Evolutionary conservation across 2,329 filamentous ascomycete genomes (phyloP), one percentile per base, ranked within the genome.

Genomic region (Fusarium sp.): DNA sequence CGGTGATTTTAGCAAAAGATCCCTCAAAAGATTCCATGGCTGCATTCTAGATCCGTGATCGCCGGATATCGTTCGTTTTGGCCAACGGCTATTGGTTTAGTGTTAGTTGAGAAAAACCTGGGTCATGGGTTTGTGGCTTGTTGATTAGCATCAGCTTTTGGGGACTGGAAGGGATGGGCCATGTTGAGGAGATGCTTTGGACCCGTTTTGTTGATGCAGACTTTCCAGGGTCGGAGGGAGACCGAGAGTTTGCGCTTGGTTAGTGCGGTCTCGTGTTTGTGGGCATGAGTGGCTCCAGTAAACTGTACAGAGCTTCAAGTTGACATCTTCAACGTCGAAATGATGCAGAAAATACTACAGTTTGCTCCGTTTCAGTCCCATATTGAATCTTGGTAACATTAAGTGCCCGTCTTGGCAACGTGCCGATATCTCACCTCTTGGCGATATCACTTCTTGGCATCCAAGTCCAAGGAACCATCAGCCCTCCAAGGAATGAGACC

Each of bases 321-420:
- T n/a, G 14, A 7, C 13, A 33, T 33, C 33, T 15, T 33, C 33
- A 33, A 15, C 31, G 5, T 33, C 27, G 15, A 33, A 33, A 6
- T 7, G 5, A 7, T 14, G 15, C 4, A 33, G 25, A 31, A 18
- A 15, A 15, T 31, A 29, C 14, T 31, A 20, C 17, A 4, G 2
- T 20, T 31, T 47, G 27, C 4, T 47, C 22, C 3, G 4, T 25
- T 5, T 18, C 29, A 22, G 11, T 33, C 5, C n/a, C 29, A 14
- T 49, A 4, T 4, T 45, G n/a, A 18, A 42, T 44, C n/a, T 33
- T 25, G 38, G 13, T n/a, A 56, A 7, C 0, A 25, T 25, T 11
- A 56, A 56, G 53, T 56, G 39, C 53, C 53, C 39, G 39, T 25
- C 53, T 56, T 56, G 53, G 53, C 53, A 55, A 27, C 27, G n/a